Percentiles rank a stretch among this genome's conserved stretches.
Conservation (phyloP, 768 basidiomycete species). For the Tylopilus rubrobrunneus region DNA sequence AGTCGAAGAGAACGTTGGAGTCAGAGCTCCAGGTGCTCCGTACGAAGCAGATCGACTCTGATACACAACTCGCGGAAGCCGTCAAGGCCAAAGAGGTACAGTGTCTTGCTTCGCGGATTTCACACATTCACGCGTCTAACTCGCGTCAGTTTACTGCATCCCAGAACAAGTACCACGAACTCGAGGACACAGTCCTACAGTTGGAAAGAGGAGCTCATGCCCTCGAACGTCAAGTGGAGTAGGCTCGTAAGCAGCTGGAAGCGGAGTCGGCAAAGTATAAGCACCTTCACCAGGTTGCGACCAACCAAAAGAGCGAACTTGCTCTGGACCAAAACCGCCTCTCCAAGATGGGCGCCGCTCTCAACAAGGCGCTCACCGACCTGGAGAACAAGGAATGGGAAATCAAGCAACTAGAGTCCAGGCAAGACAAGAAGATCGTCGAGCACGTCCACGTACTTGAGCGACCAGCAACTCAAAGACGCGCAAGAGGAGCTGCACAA, state of each 20-base stretch:
- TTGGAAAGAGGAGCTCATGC: constrained; percentile 79
- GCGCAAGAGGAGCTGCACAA: too few species aligned
- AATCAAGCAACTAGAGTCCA: constrained; percentile 77
- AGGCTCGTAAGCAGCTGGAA: constrained; percentile 67
- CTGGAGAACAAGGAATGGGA: constrained; percentile 83
- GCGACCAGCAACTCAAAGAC: not conserved
- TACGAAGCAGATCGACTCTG: too few species aligned
- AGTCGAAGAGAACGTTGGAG: too few species aligned
- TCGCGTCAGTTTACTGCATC: constrained; percentile 58
- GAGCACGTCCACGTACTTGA: constrained; percentile 97
- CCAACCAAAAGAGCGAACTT: constrained; percentile 67
- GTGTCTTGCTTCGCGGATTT: too few species aligned
- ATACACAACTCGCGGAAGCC: too few species aligned
- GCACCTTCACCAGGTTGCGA: constrained; percentile 65
- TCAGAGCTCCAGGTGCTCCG: too few species aligned
- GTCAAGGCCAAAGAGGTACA: too few species aligned
- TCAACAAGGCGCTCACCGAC: constrained; percentile 77
- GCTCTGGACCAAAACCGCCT: constrained; percentile 63
- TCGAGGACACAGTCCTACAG: constrained; percentile 84
- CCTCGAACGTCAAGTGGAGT: constrained; percentile 69
- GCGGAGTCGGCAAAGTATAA: constrained; percentile 67
- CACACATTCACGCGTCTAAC: too few species aligned
- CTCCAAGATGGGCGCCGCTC: constrained; percentile 69
- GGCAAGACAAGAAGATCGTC: constrained; percentile 94
- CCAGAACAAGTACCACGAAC: constrained; percentile 35